Conservation (phyloP, 192 early-diverging fungal species). For the Coemansia sp. region DNA sequence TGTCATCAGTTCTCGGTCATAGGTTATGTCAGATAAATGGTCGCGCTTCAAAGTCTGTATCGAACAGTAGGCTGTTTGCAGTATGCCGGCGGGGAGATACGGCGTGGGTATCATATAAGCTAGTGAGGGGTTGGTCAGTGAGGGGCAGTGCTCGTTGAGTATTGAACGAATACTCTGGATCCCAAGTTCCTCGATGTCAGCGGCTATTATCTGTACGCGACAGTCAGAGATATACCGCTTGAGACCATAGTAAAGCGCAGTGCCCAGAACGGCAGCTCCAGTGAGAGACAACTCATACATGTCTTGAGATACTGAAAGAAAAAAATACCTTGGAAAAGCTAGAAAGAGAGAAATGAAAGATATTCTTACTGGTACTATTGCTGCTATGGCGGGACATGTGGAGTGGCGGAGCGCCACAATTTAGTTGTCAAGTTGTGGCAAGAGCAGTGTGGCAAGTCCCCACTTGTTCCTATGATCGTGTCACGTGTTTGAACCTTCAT, state of each 20-base stretch:
- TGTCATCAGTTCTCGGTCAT: constrained; percentile 46
- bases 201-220: constrained; percentile 9
- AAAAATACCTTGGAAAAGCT: neutral
- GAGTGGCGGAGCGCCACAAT: constrained; percentile 3
- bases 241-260: constrained; percentile 3
- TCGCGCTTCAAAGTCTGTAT: constrained; percentile 47
- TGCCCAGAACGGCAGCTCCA: neutral
- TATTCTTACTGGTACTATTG: neutral
- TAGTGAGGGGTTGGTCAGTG: constrained; percentile 39
- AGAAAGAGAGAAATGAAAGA: neutral
- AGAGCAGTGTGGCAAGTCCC: too few species aligned
- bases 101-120: constrained; percentile 63
- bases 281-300: neutral
- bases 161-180: neutral
- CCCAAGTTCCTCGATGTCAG: neutral
- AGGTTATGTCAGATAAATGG: neutral
- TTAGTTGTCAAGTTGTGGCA: neutral
- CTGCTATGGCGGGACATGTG: neutral
- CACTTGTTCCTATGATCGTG: neutral
- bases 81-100: constrained; percentile 68
- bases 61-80: constrained; percentile 61
- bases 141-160: constrained; percentile 44
- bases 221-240: constrained; percentile 10
- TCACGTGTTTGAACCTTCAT: neutral
- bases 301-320: neutral